Base-by-base conservation (phyloP, 2,329 filamentous ascomycete species). In the Aspergillus sclerotialis region DNA sequence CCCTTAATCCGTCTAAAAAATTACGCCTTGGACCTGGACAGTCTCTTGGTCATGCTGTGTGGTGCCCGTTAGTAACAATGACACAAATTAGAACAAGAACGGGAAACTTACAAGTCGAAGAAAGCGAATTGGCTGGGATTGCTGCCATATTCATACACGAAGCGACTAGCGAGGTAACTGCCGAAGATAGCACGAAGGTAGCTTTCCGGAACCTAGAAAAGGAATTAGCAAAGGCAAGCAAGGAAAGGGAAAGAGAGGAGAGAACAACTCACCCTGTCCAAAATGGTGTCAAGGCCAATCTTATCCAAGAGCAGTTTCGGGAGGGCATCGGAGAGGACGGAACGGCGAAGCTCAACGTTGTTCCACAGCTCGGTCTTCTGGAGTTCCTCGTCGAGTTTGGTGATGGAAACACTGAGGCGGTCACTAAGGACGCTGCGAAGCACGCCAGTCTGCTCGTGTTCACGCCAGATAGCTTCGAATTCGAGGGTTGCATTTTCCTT, bases 391-490 rank as follows among this genome's bases (percentile, higher is more conserved):
- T 98, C 90, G 14, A 98, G 76, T 50, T 84, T 84, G n/a, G 90
- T 96, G 58, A 98, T 98, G 21, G 92, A 90, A 32, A 85, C 69
- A 37, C 86, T 94, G 35, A 98, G 77, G 49, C 82, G 85, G 62
- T 98, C 92, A 30, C 87, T 94, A 36, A 98, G 73, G n/a, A 89
- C 78, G 42, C 87, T 93, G 42, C 89, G 79, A 14, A 86, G 68
- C 35, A 80, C 71, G 33, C 86, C 84, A 2, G 85, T 94, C 58
- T 80, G 66, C 64, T 92, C 80, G 56, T 94, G 79, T 64, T 98
- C 92, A 46, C 86, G 80, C 92, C 92, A 98, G 67, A 98, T 93
- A 28, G 92, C 92, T 67, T 98, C 92, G 49, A 98, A 98, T 64
- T 98, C 92, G 23, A 98, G 78, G 11, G 78, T 72, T 2, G 92